phyloP scores from a whole-genome alignment of 768 basidiomycete genomes.

The Trametes cingulata region DNA sequence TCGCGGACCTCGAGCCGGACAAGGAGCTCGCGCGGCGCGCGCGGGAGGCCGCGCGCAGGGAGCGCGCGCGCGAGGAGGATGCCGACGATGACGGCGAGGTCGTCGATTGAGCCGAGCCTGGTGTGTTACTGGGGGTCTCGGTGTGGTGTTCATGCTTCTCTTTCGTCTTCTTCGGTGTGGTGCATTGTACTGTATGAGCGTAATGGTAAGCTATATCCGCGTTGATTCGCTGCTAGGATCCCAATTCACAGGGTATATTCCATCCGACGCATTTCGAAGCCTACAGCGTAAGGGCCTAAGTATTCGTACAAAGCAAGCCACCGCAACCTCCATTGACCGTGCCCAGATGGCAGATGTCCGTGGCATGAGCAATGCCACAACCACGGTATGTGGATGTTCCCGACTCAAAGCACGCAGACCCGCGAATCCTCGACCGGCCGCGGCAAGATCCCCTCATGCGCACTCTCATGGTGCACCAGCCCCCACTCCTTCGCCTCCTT shows the following conservation, averaged over 20 bases:
- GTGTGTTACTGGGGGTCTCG: neutral
- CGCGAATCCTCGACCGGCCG: too few relatives aligned
- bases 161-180: neutral
- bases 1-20: slow-evolving; percentile 53
- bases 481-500: too few relatives aligned
- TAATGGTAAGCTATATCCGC: slow-evolving; percentile 4
- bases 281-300: too few relatives aligned
- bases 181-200: slow-evolving; percentile 3
- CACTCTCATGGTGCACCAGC: too few relatives aligned
- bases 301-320: too few relatives aligned
- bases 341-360: too few relatives aligned
- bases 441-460: too few relatives aligned
- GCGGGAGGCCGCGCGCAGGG: slow-evolving; percentile 57
- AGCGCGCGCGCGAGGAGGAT: slow-evolving; percentile 38
- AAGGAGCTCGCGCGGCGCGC: slow-evolving; percentile 62
- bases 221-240: neutral
- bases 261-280: too few relatives aligned
- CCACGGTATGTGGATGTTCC: too few relatives aligned
- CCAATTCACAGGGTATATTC: neutral
- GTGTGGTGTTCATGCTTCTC: neutral
- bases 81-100: slow-evolving; percentile 50
- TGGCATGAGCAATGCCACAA: too few relatives aligned
- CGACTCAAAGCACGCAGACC: too few relatives aligned
- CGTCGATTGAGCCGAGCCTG: slow-evolving; percentile 44
- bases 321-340: too few relatives aligned